Evolutionary conservation across 352 stramenopile genomes (phyloP).

Genomic region (Phytophthora ramorum): DNA sequence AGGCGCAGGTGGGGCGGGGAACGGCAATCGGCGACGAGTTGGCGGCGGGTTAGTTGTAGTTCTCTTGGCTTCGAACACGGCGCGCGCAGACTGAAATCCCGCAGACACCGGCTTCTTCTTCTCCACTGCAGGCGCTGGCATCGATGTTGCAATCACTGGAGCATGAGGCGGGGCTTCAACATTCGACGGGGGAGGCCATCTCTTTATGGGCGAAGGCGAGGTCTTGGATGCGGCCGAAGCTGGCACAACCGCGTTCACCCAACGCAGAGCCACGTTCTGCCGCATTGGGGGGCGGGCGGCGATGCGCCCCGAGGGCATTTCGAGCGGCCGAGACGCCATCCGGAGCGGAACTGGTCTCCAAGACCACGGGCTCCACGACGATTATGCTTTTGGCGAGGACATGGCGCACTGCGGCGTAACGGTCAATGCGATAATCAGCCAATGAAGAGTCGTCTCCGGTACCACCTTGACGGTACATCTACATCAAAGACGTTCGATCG

Average conservation of each 20-base stretch:
- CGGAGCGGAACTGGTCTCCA: not conserved
- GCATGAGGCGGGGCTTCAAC: slow-evolving; percentile 1
- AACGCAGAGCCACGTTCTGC: slow-evolving; percentile 35
- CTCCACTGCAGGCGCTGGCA: not conserved
- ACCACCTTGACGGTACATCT: slow-evolving; percentile 9
- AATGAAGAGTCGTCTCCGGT: slow-evolving; percentile 14
- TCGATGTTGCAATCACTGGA: not conserved
- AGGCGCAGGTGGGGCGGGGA: not conserved
- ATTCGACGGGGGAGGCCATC: slow-evolving; percentile 10
- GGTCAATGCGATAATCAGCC: slow-evolving; percentile 9
- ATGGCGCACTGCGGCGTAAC: slow-evolving; percentile 23
- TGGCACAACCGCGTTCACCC: slow-evolving; percentile 19
- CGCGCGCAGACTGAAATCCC: slow-evolving; percentile 32
- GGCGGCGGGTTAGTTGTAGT: not conserved
- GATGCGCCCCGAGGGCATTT: slow-evolving; percentile 29
- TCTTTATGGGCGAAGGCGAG: slow-evolving; percentile 11
- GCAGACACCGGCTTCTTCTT: slow-evolving; percentile 12
- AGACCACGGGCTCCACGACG: not conserved
- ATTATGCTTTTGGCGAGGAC: slow-evolving; percentile 11
- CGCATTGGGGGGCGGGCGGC: slow-evolving; percentile 25
- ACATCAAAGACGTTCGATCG: not conserved
- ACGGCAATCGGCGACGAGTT: slow-evolving; percentile 14
- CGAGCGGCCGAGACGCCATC: slow-evolving; percentile 52
- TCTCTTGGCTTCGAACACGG: slow-evolving; percentile 41
- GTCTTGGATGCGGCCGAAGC: slow-evolving; percentile 8